phyloP scores from a whole-genome alignment of 257 asterid genomes.

The Thymus mandschuricus region DNA sequence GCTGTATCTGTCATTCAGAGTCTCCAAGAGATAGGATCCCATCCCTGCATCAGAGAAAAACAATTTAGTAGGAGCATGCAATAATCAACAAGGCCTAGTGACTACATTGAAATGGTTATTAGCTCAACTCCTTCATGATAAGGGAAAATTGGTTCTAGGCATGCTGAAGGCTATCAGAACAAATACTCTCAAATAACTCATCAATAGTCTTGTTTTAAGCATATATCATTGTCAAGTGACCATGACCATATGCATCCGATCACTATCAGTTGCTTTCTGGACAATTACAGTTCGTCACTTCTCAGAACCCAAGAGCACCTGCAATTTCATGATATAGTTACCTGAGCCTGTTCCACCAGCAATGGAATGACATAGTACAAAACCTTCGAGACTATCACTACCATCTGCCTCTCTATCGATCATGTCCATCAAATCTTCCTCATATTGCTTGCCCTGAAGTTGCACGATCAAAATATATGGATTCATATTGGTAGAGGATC shows the following conservation, averaged over 20 bases:
- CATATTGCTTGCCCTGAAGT: conserved; percentile 87
- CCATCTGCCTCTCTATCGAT: conserved; percentile 99
- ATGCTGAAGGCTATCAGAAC: conserved; percentile 22
- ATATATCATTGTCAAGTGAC: neutral
- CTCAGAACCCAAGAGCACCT: conserved; percentile 4
- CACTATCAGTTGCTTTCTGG: neutral
- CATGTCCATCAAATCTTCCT: conserved; percentile 99
- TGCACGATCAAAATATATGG: conserved; percentile 19
- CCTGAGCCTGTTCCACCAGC: conserved; percentile 99
- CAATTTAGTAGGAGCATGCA: conserved; percentile 26
- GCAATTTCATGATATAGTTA: conserved; percentile 27
- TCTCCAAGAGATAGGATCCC: conserved; percentile 98
- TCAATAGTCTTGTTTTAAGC: neutral
- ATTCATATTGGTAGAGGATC: neutral
- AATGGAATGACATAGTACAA: conserved; percentile 97
- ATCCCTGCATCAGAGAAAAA: conserved; percentile 61
- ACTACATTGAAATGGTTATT: conserved; percentile 6
- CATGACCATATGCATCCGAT: conserved; percentile 11
- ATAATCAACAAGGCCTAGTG: conserved; percentile 14
- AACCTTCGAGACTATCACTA: conserved; percentile 99
- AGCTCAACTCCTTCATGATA: conserved; percentile 9
- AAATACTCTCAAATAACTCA: neutral
- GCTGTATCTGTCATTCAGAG: conserved; percentile 96
- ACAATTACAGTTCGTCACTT: conserved; percentile 7
- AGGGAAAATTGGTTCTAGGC: conserved; percentile 3